Evolutionary conservation across 1,139 yeast species (phyloP).

Genomic region (Neolecta irregularis): DNA sequence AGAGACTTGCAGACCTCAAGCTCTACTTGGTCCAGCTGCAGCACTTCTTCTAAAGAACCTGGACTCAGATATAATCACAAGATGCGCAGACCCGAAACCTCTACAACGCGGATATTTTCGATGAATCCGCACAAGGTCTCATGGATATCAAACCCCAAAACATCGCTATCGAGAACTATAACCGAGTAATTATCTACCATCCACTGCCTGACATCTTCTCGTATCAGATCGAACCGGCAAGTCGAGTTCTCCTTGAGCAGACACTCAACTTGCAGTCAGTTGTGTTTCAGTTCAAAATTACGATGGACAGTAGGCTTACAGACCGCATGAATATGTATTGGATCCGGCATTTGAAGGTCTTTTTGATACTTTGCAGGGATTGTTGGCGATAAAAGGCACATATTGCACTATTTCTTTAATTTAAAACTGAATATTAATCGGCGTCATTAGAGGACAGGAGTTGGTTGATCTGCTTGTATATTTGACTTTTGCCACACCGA

Average conservation of each 20-base stretch:
- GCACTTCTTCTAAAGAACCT: slow-evolving; percentile 2
- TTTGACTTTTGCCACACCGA: too few relatives aligned
- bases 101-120: slow-evolving; percentile 13
- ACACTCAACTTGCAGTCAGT: slow-evolving; percentile 11
- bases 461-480: too few relatives aligned
- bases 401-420: too few relatives aligned
- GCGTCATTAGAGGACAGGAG: too few relatives aligned
- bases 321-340: too few relatives aligned
- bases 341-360: too few relatives aligned
- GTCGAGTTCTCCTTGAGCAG: slow-evolving; percentile 5
- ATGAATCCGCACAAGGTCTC: background rate
- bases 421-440: too few relatives aligned
- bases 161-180: slow-evolving; percentile 10
- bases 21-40: slow-evolving; percentile 10
- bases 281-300: too few relatives aligned
- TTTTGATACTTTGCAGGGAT: too few relatives aligned
- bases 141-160: background rate
- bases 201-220: slow-evolving; percentile 10
- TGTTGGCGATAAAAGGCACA: too few relatives aligned
- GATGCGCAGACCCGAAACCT: slow-evolving; percentile 12
- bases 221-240: slow-evolving; percentile 7
- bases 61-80: background rate
- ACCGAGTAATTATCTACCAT: slow-evolving; percentile 15
- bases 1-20: slow-evolving; percentile 14
- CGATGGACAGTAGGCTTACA: too few relatives aligned